Conservation (phyloP, 2,329 filamentous ascomycete species). For the Alternaria rosae region DNA sequence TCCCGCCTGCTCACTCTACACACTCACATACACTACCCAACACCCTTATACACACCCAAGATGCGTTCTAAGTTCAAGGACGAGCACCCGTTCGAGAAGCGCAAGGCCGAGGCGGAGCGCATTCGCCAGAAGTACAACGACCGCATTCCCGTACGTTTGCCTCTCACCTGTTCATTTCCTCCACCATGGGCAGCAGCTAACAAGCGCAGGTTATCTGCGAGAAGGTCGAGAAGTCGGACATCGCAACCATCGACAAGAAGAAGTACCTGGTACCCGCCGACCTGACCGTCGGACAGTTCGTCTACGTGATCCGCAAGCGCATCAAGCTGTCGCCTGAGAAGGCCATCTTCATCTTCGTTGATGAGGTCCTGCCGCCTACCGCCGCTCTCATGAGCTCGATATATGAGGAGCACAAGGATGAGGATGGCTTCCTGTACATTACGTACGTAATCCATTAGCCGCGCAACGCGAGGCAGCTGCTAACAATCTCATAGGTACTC, state of each 20-base stretch:
- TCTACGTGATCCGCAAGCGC: slow-evolving; percentile 99
- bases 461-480: slow-evolving; percentile 6
- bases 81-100: slow-evolving; percentile 99
- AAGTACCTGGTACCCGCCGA: slow-evolving; percentile 98
- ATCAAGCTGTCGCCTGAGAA: slow-evolving; percentile 99
- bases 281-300: slow-evolving; percentile 98
- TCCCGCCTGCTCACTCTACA: slow-evolving; percentile 5
- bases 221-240: slow-evolving; percentile 99
- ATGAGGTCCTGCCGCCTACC: slow-evolving; percentile 95
- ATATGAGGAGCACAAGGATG: slow-evolving; percentile 97
- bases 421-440: slow-evolving; percentile 94
- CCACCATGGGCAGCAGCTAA: slow-evolving; percentile 27
- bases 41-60: slow-evolving; percentile 34
- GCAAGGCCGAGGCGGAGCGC: slow-evolving; percentile 99
- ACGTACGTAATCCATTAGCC: slow-evolving; percentile 65
- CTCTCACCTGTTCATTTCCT: slow-evolving; percentile 4
- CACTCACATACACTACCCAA: slow-evolving; percentile 22
- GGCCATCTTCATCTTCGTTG: slow-evolving; percentile 99
- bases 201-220: slow-evolving; percentile 89
- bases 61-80: slow-evolving; percentile 99
- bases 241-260: slow-evolving; percentile 99
- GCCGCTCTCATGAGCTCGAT: slow-evolving; percentile 99
- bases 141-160: slow-evolving; percentile 86
- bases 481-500: slow-evolving; percentile 71
- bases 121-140: slow-evolving; percentile 99